phyloP scores from a whole-genome alignment of 768 basidiomycete species.

The Mycena chlorophos region DNA sequence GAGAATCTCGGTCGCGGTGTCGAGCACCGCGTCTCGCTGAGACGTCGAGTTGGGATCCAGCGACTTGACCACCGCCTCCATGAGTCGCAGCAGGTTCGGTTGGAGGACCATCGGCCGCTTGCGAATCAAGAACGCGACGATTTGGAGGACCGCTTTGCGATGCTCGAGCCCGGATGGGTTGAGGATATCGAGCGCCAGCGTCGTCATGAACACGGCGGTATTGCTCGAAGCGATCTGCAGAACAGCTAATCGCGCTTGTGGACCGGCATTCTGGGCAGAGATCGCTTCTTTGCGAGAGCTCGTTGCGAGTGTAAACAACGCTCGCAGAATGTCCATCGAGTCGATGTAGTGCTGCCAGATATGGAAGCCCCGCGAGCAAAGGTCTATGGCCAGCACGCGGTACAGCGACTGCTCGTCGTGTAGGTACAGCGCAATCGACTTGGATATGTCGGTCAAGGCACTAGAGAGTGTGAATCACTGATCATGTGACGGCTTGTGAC shows the following conservation, averaged over 20 bases:
- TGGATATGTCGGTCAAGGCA: slow-evolving; percentile 78
- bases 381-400: slow-evolving; percentile 77
- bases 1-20: slow-evolving; percentile 91
- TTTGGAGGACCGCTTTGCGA: slow-evolving; percentile 85
- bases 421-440: slow-evolving; percentile 77
- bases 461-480: slow-evolving; percentile 38
- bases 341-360: slow-evolving; percentile 96
- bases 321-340: slow-evolving; percentile 82
- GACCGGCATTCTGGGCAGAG: slow-evolving; percentile 63
- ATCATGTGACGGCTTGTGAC: slow-evolving; percentile 13
- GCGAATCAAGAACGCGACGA: slow-evolving; percentile 90
- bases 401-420: slow-evolving; percentile 69
- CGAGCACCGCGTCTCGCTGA: slow-evolving; percentile 80
- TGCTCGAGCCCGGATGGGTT: slow-evolving; percentile 73
- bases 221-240: slow-evolving; percentile 81
- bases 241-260: slow-evolving; percentile 81
- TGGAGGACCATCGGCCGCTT: slow-evolving; percentile 90
- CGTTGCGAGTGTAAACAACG: slow-evolving; percentile 80
- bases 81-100: slow-evolving; percentile 77
- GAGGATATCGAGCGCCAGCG: slow-evolving; percentile 85
- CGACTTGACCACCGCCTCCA: slow-evolving; percentile 95
- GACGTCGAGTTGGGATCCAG: slow-evolving; percentile 85
- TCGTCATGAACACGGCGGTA: slow-evolving; percentile 92
- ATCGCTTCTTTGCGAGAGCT: slow-evolving; percentile 68
- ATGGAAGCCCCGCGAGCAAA: slow-evolving; percentile 87